Evolutionary conservation across 768 basidiomycete species (phyloP).

Genomic region (Tylopilus sp.): DNA sequence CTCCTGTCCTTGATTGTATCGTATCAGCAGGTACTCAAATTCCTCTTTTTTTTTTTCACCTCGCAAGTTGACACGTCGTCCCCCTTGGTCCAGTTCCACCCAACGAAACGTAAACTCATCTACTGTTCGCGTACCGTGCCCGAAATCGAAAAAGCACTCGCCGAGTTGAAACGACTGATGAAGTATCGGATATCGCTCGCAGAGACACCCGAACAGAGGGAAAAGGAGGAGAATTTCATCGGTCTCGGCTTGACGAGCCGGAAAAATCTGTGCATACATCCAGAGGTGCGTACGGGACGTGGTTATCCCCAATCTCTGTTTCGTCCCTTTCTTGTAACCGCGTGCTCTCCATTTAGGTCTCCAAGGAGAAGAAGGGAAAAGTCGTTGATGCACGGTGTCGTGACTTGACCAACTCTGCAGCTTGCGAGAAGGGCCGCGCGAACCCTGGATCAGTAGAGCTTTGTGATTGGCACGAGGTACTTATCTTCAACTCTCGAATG

Average conservation of each 20-base stretch:
- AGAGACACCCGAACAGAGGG: constrained; percentile 68
- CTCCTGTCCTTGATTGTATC: constrained; percentile 93
- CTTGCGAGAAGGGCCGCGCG: constrained; percentile 76
- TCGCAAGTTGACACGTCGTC: neutral
- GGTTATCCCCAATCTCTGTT: neutral
- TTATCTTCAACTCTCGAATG: constrained; percentile 11
- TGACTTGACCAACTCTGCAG: constrained; percentile 85
- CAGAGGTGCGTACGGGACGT: constrained; percentile 57
- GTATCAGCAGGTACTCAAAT: constrained; percentile 78
- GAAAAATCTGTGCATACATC: constrained; percentile 95
- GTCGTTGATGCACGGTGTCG: constrained; percentile 96
- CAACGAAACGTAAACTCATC: constrained; percentile 88
- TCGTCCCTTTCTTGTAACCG: neutral
- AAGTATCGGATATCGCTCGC: constrained; percentile 74
- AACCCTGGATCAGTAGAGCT: constrained; percentile 89
- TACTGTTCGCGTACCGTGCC: constrained; percentile 99
- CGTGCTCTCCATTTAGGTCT: constrained; percentile 51
- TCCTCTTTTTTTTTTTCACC: neutral
- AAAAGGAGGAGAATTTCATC: constrained; percentile 77
- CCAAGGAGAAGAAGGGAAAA: constrained; percentile 98
- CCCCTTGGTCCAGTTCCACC: constrained; percentile 68
- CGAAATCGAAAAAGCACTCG: constrained; percentile 97
- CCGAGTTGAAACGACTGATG: constrained; percentile 92
- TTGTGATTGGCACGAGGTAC: constrained; percentile 94
- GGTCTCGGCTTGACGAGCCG: constrained; percentile 93